phyloP scores from a whole-genome alignment of 257 asterid species.

The Rauvolfia tetraphylla region DNA sequence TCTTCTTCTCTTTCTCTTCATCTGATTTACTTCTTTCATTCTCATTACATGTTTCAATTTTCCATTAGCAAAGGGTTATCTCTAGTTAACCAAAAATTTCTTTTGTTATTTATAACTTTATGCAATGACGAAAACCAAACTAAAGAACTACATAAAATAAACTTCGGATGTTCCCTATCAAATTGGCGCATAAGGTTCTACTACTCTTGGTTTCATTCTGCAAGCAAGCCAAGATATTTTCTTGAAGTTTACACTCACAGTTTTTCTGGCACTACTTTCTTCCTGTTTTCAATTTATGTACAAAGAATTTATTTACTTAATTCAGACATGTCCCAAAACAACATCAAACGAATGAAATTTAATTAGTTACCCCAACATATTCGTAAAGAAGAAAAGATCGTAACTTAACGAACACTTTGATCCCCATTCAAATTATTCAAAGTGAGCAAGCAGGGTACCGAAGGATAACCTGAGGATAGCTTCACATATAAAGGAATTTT shows the following conservation, averaged over 20 bases:
- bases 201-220: too few relatives aligned
- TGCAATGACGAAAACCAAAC: not conserved
- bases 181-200: not conserved
- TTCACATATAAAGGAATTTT: constrained; percentile 85
- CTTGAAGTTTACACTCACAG: too few relatives aligned
- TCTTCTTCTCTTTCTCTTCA: not conserved
- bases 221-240: too few relatives aligned
- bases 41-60: not conserved
- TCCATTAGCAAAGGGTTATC: not conserved
- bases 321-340: too few relatives aligned
- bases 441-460: not conserved
- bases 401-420: not conserved
- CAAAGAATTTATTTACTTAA: too few relatives aligned
- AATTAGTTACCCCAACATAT: too few relatives aligned
- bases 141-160: not conserved
- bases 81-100: not conserved
- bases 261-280: too few relatives aligned
- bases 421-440: not conserved
- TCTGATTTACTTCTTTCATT: not conserved
- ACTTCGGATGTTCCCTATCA: not conserved
- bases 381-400: not conserved
- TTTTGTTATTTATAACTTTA: not conserved
- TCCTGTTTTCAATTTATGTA: too few relatives aligned
- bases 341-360: too few relatives aligned
- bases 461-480: constrained; percentile 77